A percentile compares a stretch with the other conserved stretches of the same genome.
phyloP scores from a whole-genome alignment of 1,284 basidiomycete genomes.

The Sporisorium exsertum region DNA sequence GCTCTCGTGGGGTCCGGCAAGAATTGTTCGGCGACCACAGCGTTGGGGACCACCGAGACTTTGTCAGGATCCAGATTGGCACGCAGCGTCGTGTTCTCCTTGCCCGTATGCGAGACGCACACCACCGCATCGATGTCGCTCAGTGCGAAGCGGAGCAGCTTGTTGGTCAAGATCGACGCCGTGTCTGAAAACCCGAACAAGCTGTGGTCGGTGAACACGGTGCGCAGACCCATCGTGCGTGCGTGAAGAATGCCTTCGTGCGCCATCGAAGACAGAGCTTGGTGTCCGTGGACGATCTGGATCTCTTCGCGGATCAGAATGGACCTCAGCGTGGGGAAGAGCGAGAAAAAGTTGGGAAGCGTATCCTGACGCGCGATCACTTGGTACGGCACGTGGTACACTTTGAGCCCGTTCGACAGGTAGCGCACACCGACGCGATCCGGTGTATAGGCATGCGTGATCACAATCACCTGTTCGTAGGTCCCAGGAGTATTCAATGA shows the following conservation, averaged over 20 bases:
- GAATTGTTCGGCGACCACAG: conserved; percentile 89
- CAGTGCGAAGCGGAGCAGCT: conserved; percentile 85
- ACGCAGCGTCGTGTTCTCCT: conserved; percentile 92
- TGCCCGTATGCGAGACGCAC: conserved; percentile 92
- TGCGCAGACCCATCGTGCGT: conserved; percentile 74
- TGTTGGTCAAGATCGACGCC: conserved; percentile 95
- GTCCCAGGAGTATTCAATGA: background rate
- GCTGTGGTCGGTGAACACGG: conserved; percentile 96
- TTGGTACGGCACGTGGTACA: conserved; percentile 91
- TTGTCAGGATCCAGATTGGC: conserved; percentile 73
- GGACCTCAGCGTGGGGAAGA: conserved; percentile 87
- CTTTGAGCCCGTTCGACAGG: conserved; percentile 85
- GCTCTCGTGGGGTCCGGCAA: conserved; percentile 73
- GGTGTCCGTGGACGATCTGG: conserved; percentile 90
- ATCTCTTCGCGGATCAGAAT: conserved; percentile 90
- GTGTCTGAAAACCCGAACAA: conserved; percentile 96
- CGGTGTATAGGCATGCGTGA: conserved; percentile 90
- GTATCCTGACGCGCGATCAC: conserved; percentile 81
- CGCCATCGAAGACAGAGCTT: conserved; percentile 86
- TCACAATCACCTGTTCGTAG: conserved; percentile 81
- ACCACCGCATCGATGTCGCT: conserved; percentile 92
- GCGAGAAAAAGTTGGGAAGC: conserved; percentile 91
- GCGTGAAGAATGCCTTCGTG: conserved; percentile 93
- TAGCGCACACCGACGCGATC: conserved; percentile 89
- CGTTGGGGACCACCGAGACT: conserved; percentile 81